These are phyloP conservation scores for Paramyrothecium roridum DNA, from an alignment of 2,329 filamentous ascomycete genomes.

Conservation along the genomic window DNA sequence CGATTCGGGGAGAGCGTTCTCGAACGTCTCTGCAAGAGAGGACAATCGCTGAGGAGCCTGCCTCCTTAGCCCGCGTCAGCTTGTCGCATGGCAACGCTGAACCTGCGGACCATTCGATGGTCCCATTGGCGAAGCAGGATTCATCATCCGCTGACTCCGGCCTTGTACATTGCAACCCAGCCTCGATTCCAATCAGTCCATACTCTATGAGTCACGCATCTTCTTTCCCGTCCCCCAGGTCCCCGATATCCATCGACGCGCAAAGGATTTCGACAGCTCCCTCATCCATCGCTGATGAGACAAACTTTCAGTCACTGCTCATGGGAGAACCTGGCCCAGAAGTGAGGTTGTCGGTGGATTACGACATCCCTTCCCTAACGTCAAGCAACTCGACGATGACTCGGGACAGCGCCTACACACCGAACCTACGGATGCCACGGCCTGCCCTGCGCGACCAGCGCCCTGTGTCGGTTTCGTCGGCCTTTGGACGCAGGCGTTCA, in stretches of 20 bases:
- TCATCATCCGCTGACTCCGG: conserved; percentile 41
- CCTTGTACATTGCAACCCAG: conserved; percentile 19
- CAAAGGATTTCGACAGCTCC: conserved; percentile 72
- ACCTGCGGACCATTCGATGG: conserved; percentile 9
- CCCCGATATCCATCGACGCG: conserved; percentile 66
- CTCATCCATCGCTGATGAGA: conserved; percentile 70
- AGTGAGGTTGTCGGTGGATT: conserved; percentile 65
- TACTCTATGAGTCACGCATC: conserved; percentile 63
- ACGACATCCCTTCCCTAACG: conserved; percentile 68
- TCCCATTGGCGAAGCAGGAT: conserved; percentile 27
- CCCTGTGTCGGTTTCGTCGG: conserved; percentile 59
- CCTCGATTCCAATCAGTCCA: conserved; percentile 55
- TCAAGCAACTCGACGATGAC: conserved; percentile 78
- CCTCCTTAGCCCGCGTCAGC: conserved; percentile 35
- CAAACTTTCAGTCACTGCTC: conserved; percentile 66
- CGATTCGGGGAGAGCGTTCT: conserved; percentile 46
- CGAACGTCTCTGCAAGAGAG: conserved; percentile 49
- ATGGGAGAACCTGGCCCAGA: conserved; percentile 74
- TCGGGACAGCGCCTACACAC: conserved; percentile 55
- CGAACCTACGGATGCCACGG: conserved; percentile 44
- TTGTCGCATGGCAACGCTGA: conserved; percentile 11
- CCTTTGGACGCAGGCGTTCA: conserved; percentile 67
- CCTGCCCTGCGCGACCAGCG: conserved; percentile 51
- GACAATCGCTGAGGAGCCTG: conserved; percentile 45
- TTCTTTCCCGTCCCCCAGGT: conserved; percentile 68